Conservation (phyloP, 2,329 filamentous ascomycete genomes). For the Elsinoe necatrix region DNA sequence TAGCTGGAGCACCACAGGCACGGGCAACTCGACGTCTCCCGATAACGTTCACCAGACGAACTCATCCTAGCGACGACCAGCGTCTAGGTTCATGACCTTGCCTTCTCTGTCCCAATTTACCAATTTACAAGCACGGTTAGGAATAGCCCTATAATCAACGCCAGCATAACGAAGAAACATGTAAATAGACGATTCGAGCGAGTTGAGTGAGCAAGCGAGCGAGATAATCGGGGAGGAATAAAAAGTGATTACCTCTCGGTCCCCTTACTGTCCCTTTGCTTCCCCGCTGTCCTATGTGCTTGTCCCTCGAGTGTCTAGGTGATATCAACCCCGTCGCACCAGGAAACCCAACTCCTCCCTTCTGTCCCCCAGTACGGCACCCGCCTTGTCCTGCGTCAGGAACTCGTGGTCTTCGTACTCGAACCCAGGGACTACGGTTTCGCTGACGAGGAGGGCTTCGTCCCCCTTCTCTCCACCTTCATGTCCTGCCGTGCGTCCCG, state of each 20-base stretch:
- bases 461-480: constrained; percentile 25
- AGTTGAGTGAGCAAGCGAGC: neutral
- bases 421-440: constrained; percentile 61
- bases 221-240: too few species aligned
- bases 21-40: neutral
- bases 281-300: too few species aligned
- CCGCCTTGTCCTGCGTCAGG: constrained; percentile 44
- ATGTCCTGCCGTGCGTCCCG: constrained; percentile 22
- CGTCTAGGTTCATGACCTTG: neutral
- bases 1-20: constrained; percentile 1
- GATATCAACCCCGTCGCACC: neutral
- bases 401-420: constrained; percentile 62
- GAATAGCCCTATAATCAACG: constrained; percentile 12
- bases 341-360: constrained; percentile 26
- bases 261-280: neutral
- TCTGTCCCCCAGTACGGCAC: constrained; percentile 45
- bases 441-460: constrained; percentile 54
- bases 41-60: neutral
- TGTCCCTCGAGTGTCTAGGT: too few species aligned
- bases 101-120: neutral
- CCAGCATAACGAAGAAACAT: constrained; percentile 2
- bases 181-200: constrained; percentile 13
- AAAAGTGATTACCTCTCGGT: neutral
- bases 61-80: neutral
- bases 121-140: neutral